phyloP scores from a whole-genome alignment of 2,329 filamentous ascomycete genomes.

The Cercospora beticola region DNA sequence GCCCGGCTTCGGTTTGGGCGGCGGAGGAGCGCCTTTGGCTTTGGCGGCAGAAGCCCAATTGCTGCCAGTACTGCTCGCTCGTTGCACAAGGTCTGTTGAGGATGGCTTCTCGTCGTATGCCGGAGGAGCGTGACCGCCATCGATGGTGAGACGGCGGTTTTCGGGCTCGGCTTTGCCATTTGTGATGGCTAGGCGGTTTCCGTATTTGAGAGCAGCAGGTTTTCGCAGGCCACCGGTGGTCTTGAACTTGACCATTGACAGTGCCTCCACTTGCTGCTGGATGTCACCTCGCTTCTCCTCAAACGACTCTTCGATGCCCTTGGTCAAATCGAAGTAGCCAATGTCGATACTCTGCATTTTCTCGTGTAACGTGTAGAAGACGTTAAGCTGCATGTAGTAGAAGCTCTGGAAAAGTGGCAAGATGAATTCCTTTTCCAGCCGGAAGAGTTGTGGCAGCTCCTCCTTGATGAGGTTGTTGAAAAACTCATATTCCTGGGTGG shows the following conservation, averaged over 20 bases:
- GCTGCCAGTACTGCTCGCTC: slow-evolving; percentile 37
- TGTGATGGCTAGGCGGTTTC: slow-evolving; percentile 38
- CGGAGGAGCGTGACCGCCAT: slow-evolving; percentile 28
- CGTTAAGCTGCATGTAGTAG: slow-evolving; percentile 99
- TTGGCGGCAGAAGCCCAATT: slow-evolving; percentile 49
- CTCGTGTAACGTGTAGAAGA: slow-evolving; percentile 97
- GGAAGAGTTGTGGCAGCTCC: slow-evolving; percentile 88
- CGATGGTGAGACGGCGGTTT: slow-evolving; percentile 30
- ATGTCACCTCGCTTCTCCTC: slow-evolving; percentile 84
- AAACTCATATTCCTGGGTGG: slow-evolving; percentile 95
- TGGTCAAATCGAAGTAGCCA: slow-evolving; percentile 90
- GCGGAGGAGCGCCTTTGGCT: slow-evolving; percentile 51
- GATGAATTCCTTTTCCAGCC: slow-evolving; percentile 90
- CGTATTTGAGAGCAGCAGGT: slow-evolving; percentile 52
- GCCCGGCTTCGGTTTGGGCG: slow-evolving; percentile 64
- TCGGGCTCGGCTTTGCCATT: slow-evolving; percentile 33
- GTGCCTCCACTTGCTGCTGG: slow-evolving; percentile 76
- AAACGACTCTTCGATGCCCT: slow-evolving; percentile 90
- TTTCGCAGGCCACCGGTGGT: slow-evolving; percentile 68
- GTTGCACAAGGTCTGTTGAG: slow-evolving; percentile 26
- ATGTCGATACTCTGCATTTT: slow-evolving; percentile 98
- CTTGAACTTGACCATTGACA: slow-evolving; percentile 89
- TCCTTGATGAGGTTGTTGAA: slow-evolving; percentile 97
- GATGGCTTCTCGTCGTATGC: slow-evolving; percentile 27
- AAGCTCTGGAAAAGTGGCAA: slow-evolving; percentile 96